Evolutionary conservation across 805 yeast genomes (phyloP), one percentile per base, ranked within the genome.

Genomic region (Diddensiella santjacobensis): DNA sequence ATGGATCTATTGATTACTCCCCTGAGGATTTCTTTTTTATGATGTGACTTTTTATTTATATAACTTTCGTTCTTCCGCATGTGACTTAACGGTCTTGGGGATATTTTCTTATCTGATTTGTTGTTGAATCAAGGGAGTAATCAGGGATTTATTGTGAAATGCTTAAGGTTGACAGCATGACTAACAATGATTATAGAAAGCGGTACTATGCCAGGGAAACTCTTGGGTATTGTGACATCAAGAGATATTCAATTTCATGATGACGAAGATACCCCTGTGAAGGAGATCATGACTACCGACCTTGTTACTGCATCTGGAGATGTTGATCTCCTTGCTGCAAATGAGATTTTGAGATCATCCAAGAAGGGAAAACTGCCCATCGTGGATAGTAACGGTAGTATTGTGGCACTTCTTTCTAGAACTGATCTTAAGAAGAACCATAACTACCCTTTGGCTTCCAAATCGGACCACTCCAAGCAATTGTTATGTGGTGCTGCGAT

Each of bases 61-160:
- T 87, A 89, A 91, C 98, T 91, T 91, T 91, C 99, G 98, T 91
- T 91, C 99, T 91, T 84, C 98, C 96, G 96, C 84, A 74, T 66
- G 66, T 71, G 95, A 84, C 86, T 93, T 82, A 83, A 84, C 95
- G 93, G 89, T 86, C 95, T 79, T 88, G 96, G 71, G 95, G 97
- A 89, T 83, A 67, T 57, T 63, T 61, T 55, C 54, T 45, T 42
- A 17, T 8, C 6, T 15, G 19, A 26, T 44, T 19, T 29, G 15
- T 15, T 10, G 8, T 15, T 35, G 39, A 6, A n/a, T n/a, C n/a
- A n/a, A n/a, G n/a, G n/a, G n/a, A n/a, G n/a, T n/a, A n/a, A 8
- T 10, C 8, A 26, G 8, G 31, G 13, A 26, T 26, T 13, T 10
- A 26, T 26, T 26, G 8, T 26, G 31, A 13, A 26, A 8, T 10